phyloP scores from a whole-genome alignment of 768 basidiomycete species.

The Suillus ampliporus region DNA sequence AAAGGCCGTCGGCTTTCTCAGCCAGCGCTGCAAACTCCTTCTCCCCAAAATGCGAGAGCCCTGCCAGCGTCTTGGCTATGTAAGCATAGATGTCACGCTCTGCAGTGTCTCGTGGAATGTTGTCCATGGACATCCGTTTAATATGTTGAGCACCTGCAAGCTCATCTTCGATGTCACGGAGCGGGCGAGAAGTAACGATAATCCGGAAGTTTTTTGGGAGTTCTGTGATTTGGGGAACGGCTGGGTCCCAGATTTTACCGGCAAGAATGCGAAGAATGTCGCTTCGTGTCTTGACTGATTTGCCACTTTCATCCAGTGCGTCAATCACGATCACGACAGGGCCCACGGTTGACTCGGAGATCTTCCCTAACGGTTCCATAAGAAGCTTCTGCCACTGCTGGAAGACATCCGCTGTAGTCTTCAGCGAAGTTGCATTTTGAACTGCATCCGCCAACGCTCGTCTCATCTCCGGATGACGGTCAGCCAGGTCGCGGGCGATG shows the following conservation, averaged over 20 bases:
- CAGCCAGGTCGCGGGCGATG: constrained; percentile 22
- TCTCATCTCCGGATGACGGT: background rate
- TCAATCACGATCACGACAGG: constrained; percentile 34
- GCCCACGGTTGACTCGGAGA: constrained; percentile 11
- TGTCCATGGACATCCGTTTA: too few species aligned
- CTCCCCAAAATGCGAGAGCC: too few species aligned
- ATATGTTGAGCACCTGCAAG: background rate
- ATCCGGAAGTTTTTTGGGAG: constrained; percentile 12
- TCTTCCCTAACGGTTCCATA: constrained; percentile 19
- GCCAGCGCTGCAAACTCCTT: too few species aligned
- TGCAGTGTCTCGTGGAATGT: too few species aligned
- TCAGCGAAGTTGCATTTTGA: background rate
- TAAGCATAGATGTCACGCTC: too few species aligned
- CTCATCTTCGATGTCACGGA: constrained; percentile 10
- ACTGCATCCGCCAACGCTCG: background rate
- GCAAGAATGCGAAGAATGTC: constrained; percentile 19
- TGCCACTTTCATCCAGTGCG: constrained; percentile 24
- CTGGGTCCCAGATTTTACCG: background rate
- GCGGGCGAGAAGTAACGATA: constrained; percentile 15
- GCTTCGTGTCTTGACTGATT: constrained; percentile 7
- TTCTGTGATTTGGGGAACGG: background rate
- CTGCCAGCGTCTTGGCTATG: too few species aligned
- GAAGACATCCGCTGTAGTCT: background rate
- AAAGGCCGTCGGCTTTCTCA: too few species aligned
- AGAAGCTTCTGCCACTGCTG: constrained; percentile 25